Evolutionary conservation across 2,329 filamentous ascomycete genomes (phyloP).

Genomic region (Xylaria digitata): DNA sequence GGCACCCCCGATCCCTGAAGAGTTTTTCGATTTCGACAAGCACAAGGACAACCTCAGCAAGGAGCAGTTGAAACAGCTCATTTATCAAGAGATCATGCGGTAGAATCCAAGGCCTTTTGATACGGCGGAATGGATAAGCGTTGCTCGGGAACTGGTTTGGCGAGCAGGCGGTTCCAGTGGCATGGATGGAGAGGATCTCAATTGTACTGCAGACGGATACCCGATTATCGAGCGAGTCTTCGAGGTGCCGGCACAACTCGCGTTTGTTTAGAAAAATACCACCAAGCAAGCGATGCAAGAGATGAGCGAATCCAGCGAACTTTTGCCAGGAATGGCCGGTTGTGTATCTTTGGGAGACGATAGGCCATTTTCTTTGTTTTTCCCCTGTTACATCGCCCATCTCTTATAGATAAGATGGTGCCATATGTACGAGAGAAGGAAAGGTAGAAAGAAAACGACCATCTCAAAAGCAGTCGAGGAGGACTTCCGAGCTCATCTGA

Average conservation of each 20-base stretch:
- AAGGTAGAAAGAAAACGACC: conserved; percentile 15
- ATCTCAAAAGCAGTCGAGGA: background rate
- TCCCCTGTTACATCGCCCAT: conserved; percentile 9
- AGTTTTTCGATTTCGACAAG: conserved; percentile 99
- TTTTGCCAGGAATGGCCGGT: conserved; percentile 11
- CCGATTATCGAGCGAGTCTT: conserved; percentile 26
- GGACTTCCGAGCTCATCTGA: conserved; percentile 11
- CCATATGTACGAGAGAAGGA: conserved; percentile 16
- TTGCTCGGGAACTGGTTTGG: background rate
- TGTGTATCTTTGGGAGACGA: conserved; percentile 16
- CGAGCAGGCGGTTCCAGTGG: conserved; percentile 9
- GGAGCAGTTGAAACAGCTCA: conserved; percentile 96
- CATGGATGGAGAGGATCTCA: background rate
- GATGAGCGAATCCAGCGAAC: conserved; percentile 18
- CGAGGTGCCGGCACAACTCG: conserved; percentile 24
- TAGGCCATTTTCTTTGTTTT: conserved; percentile 2
- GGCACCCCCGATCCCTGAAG: conserved; percentile 94
- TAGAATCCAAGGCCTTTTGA: conserved; percentile 47
- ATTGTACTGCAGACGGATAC: conserved; percentile 17
- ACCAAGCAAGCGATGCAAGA: conserved; percentile 27
- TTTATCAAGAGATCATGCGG: conserved; percentile 95
- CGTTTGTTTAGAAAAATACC: conserved; percentile 24
- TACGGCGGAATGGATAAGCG: conserved; percentile 14
- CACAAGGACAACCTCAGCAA: conserved; percentile 99
- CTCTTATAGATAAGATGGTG: conserved; percentile 25